These are phyloP conservation scores for Punica granatum DNA, from an alignment of 345 rosid genomes.

Conservation along the genomic window DNA sequence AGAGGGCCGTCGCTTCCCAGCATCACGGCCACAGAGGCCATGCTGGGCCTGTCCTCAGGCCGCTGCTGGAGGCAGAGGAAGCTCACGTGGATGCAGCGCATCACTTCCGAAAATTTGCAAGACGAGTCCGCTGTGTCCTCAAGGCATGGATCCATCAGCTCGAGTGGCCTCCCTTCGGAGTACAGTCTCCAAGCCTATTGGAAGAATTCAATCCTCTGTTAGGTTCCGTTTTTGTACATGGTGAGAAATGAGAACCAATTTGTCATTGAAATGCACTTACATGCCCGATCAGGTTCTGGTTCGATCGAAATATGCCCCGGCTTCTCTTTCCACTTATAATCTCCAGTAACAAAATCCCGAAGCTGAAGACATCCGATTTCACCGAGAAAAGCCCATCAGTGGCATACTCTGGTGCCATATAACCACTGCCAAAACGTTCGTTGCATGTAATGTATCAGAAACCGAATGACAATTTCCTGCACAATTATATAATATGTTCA, in stretches of 20 bases:
- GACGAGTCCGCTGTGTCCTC: not conserved
- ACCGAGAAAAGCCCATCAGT: constrained; percentile 31
- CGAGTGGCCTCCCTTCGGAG: constrained; percentile 22
- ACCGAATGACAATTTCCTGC: not conserved
- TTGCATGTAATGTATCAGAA: not conserved
- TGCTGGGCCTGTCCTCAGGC: constrained; percentile 36
- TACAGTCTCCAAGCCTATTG: constrained; percentile 35
- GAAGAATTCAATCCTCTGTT: not conserved
- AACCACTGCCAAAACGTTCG: constrained; percentile 19
- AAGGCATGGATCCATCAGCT: constrained; percentile 13
- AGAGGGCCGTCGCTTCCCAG: constrained; percentile 27
- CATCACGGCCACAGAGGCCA: constrained; percentile 38
- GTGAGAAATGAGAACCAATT: too few relatives aligned
- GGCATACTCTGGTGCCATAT: constrained; percentile 37
- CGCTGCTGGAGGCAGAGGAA: constrained; percentile 35
- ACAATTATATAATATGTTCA: too few relatives aligned
- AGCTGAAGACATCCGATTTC: constrained; percentile 39
- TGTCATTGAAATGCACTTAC: constrained; percentile 11
- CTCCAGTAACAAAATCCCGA: constrained; percentile 30
- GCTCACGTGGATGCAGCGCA: constrained; percentile 33
- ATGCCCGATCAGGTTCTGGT: constrained; percentile 18
- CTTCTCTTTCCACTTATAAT: constrained; percentile 28
- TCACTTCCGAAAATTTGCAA: constrained; percentile 13
- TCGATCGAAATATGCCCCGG: constrained; percentile 23
- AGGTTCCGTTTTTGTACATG: not conserved